Evolutionary conservation across 1,284 basidiomycete genomes (phyloP), one percentile per base, ranked within the genome.

Genomic region (Apiotrichum laibachii): DNA sequence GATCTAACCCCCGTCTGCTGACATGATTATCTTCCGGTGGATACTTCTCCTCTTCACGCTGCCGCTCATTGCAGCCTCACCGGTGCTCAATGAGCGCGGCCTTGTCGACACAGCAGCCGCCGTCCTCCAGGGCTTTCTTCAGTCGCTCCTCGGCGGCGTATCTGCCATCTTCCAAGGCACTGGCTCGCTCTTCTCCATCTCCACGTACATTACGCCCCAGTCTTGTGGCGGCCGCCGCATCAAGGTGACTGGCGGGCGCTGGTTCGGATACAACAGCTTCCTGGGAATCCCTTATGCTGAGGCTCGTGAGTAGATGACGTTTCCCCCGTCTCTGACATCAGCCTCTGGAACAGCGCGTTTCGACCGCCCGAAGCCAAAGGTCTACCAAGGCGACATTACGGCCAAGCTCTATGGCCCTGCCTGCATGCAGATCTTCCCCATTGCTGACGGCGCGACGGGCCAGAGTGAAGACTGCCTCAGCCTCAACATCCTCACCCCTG

Each of bases 391-490:
- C 33, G 61, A 67, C 21, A 60, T 75, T 53, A 57, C 63, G 33
- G 73, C 72, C 1, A 66, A 66, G 12, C 51, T 34, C 18, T 59
- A 59, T 16, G 62, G 69, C 19, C 65, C 67, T 2, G 69, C 68
- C 8, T 77, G 77, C 64, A 59, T 71, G 15, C 73, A 77, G 63
- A 26, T 47, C 19, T 49, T 19, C 2, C 45, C 42, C 2, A 69
- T 67, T 6, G 65, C 77, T 26, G 59, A 49, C 47, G 50, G 50
- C 31, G 56, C 37, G 16, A 34, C 46, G 15, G 45, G 61, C 3
- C 50, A 67, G 13, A 69, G 66, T 22, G 80, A 81, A 56, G 77
- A 81, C 62, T 81, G 80, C 65, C 65, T 80, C 37, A 71, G 67
- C 49, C 64, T 81, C 44, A 79, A 80, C 57, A 68, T 81, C 33